Evolutionary conservation across 306 rosid species (phyloP).

Genomic region (Vigna unguiculata): DNA sequence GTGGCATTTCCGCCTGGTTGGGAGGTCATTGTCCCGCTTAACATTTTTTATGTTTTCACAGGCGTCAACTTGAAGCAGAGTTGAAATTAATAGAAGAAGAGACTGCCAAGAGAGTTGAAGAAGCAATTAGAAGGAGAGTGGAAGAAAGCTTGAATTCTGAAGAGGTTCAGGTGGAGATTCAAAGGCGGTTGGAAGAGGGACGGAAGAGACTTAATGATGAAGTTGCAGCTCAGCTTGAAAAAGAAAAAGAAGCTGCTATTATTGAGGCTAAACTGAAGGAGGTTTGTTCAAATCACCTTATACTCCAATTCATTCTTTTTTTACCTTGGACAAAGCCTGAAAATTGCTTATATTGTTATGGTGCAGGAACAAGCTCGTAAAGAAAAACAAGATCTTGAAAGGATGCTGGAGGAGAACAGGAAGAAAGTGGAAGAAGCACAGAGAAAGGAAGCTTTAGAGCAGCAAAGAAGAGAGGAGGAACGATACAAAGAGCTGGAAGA

Average conservation of each 20-base stretch:
- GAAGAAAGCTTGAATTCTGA: constrained; percentile 72
- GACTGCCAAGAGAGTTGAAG: constrained; percentile 78
- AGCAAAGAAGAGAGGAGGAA: constrained; percentile 94
- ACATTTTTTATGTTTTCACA: constrained; percentile 52
- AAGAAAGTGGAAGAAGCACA: constrained; percentile 88
- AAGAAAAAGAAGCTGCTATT: constrained; percentile 77
- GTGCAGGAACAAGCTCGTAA: constrained; percentile 75
- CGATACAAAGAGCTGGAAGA: constrained; percentile 96
- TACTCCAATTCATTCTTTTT: constrained; percentile 18
- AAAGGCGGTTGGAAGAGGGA: constrained; percentile 78
- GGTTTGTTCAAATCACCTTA: constrained; percentile 50
- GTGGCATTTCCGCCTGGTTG: constrained; percentile 37
- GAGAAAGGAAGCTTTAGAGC: constrained; percentile 92
- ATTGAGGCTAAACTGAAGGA: constrained; percentile 76
- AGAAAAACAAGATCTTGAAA: constrained; percentile 83
- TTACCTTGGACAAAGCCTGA: neutral
- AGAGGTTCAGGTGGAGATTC: constrained; percentile 65
- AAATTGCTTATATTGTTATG: neutral
- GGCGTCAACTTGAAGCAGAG: constrained; percentile 85
- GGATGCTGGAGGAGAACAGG: constrained; percentile 85
- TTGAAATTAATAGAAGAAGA: constrained; percentile 75
- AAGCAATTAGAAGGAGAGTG: constrained; percentile 71
- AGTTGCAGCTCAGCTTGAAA: constrained; percentile 77
- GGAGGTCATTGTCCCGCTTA: constrained; percentile 57
- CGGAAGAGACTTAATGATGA: constrained; percentile 65